These are phyloP conservation scores for Botrytis porri DNA, from an alignment of 2,329 filamentous ascomycete genomes.

Conservation along the genomic window DNA sequence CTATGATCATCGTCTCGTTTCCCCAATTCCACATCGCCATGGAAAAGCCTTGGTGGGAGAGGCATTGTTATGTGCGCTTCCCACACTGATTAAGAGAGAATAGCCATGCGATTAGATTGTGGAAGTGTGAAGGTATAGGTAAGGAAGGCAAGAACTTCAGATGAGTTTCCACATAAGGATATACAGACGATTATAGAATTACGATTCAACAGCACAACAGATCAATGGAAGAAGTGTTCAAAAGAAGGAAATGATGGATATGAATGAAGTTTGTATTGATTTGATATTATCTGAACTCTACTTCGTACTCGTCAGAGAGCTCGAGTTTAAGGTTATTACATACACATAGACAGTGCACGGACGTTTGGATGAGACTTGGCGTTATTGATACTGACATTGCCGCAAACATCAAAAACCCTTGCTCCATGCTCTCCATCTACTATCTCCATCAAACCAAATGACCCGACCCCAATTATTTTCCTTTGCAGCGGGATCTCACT, in stretches of 20 bases:
- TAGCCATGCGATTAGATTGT: constrained; percentile 29
- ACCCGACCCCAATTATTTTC: neutral
- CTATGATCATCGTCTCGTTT: constrained; percentile 63
- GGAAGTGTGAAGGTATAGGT: neutral
- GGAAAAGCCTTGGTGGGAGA: constrained; percentile 43
- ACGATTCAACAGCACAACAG: neutral
- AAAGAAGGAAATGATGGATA: neutral
- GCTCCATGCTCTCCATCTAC: neutral
- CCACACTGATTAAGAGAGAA: constrained; percentile 25
- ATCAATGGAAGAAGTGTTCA: neutral
- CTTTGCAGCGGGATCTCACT: neutral
- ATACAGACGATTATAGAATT: neutral
- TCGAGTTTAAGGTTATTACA: neutral
- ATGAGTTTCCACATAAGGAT: neutral
- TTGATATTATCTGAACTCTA: neutral
- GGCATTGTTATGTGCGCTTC: constrained; percentile 38
- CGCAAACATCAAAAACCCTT: neutral
- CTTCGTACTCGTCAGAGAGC: too few species aligned
- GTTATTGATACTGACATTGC: neutral
- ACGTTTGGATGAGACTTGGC: neutral
- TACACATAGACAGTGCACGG: neutral
- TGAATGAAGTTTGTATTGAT: neutral
- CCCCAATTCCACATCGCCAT: constrained; percentile 59
- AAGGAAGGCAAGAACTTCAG: neutral
- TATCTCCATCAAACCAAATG: neutral